Percentiles rank a stretch among this genome's conserved stretches.
Evolutionary conservation across 2,329 filamentous ascomycete species (phyloP).

Genomic region (Penicillium glabrum): DNA sequence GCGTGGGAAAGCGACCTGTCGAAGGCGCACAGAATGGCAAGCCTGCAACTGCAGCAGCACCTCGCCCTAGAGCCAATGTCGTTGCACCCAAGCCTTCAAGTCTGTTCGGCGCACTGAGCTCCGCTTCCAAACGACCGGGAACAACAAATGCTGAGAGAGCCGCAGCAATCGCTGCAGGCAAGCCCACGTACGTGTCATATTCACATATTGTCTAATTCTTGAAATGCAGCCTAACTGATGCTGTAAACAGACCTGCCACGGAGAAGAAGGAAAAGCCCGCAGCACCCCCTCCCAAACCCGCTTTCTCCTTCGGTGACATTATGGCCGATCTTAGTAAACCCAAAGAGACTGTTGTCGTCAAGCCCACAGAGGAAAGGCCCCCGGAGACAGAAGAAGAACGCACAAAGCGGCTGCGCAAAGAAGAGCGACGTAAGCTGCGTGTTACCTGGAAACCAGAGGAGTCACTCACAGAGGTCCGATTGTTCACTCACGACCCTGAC

Average conservation of each 20-base stretch:
- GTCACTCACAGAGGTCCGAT: conserved; percentile 55
- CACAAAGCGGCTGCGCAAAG: conserved; percentile 59
- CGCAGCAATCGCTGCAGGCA: conserved; percentile 40
- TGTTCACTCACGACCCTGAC: conserved; percentile 63
- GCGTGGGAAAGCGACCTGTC: conserved; percentile 28
- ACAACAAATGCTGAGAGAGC: conserved; percentile 51
- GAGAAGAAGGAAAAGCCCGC: conserved; percentile 38
- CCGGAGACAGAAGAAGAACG: conserved; percentile 62
- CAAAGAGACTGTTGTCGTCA: conserved; percentile 53
- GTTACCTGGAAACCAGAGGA: conserved; percentile 62
- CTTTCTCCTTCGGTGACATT: conserved; percentile 51
- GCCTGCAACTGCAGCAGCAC: conserved; percentile 20
- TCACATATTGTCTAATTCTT: background rate
- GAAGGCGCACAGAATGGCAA: conserved; percentile 33
- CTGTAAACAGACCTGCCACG: conserved; percentile 26
- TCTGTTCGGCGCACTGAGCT: conserved; percentile 48
- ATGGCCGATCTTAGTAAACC: conserved; percentile 56
- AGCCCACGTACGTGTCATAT: conserved; percentile 30
- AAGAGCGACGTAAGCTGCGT: conserved; percentile 59
- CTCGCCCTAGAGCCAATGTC: conserved; percentile 40
- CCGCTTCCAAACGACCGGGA: conserved; percentile 51
- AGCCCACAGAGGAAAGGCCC: conserved; percentile 53
- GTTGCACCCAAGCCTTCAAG: conserved; percentile 45
- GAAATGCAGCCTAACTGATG: conserved; percentile 14
- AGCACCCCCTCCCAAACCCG: conserved; percentile 36